Base-by-base conservation (phyloP, 2,329 filamentous ascomycete genomes). In the Phyllosticta citribraziliensis region DNA sequence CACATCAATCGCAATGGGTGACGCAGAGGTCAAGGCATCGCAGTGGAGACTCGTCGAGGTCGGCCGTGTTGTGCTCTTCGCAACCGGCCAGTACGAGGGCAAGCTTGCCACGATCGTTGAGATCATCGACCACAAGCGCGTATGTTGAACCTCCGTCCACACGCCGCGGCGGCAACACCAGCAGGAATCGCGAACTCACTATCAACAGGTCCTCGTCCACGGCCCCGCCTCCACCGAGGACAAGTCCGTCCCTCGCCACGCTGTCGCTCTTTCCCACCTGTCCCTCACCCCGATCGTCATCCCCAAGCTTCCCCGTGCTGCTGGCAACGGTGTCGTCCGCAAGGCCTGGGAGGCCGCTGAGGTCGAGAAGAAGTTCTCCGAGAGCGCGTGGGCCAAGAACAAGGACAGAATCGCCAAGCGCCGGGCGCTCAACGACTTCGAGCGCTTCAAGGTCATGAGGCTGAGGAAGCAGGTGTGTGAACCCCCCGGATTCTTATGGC, bases 61-160 rank as follows among this genome's bases (percentile, higher is more conserved):
- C 80, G 94, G 94, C 87, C 91, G 94, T 78, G 87, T 99, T 76
- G 88, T 96, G 78, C 86, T 96, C 79, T 87, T 97, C 82, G 88
- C 90, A 79, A 81, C 84, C 76, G 88, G 91, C 75, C 86, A 87
- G 72, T 89, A 81, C 82, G 82, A 83, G 71, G 92, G 92, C 82
- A 89, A 89, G 78, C 86, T 97, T 73, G 95, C 92, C 74, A 83
- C 87, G 74, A 93, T 99, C 75, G 91, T 96, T 80, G 93, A 99
- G 87, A 97, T 99, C 80, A 94, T 99, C 82, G 94, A 99, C 83
- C 93, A 99, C 88, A 97, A 96, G 87, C 91, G 94, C 82, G 94
- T 99, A 96, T 78, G 94, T 91, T 76, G 52, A 52, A 52, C 19
- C 25, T 19, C 20, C 52, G 20, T 53, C 52, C 51, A 55, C 14